Evolutionary conservation across 768 basidiomycete genomes (phyloP), one percentile per base, ranked within the genome.

Genomic region (Naganishia vishniacii): DNA sequence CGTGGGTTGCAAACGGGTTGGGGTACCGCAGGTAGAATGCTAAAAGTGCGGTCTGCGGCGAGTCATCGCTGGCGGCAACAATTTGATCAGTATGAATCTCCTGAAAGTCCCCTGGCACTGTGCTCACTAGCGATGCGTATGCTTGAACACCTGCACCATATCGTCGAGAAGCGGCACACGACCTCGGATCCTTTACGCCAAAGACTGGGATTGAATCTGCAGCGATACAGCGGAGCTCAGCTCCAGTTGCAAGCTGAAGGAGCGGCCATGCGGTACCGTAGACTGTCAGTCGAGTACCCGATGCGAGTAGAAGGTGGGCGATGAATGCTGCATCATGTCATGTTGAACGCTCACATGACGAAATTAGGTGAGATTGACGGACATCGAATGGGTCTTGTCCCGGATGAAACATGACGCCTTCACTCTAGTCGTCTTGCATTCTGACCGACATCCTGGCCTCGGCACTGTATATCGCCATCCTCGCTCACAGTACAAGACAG

Each of bases 1-100:
- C 87, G 79, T 98, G 93, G 40, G 88, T 81, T 6, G 93, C 89
- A 72, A 90, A 91, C 51, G 93, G 91, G 75, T 95, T 97, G 3
- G 93, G 93, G 78, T 95, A 98, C 67, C 93, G 88, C 65, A 95
- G 81, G 75, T 93, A 93, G 81, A 88, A 95, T 13, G 93, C 93
- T 68, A 94, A 82, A 20, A 93, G 85, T 65, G 94, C 89, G 69
- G 89, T 93, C 63, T 89, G 82, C 85, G 93, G 91, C 77, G 91
- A 84, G 84, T 95, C 90, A 82, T 91, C 92, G 68, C 73, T 73
- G 61, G 23, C 4, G 31, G 11, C 16, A 62, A 31, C 0, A 31
- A 70, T 48, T 44, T 3, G 31, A 7, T 34, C 32, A 49, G 29
- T 18, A 18, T 29, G 12, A 18, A 15, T 32, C 20, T 8, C 42